Conservation (phyloP, 768 basidiomycete species). For the Fibroporia radiculosa region DNA sequence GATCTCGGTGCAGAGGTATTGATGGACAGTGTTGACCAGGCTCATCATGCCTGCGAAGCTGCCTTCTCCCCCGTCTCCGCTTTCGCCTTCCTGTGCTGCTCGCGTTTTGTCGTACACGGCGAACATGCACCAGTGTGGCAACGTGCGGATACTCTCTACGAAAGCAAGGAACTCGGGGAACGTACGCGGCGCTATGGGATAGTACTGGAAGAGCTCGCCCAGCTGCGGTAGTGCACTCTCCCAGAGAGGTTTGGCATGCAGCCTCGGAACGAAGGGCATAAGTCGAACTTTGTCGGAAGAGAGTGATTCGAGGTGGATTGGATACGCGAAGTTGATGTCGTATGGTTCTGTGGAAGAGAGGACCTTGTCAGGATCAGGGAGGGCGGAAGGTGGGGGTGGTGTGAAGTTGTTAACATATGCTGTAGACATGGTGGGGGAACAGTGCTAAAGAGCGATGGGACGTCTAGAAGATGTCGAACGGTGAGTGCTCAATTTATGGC, state of each 20-base stretch:
- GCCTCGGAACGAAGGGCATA: slow-evolving; percentile 30
- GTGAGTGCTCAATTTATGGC: too few species aligned
- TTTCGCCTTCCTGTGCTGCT: slow-evolving; percentile 11
- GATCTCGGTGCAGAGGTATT: slow-evolving; percentile 30
- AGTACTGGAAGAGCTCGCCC: slow-evolving; percentile 24
- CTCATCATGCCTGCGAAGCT: slow-evolving; percentile 34
- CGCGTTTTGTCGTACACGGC: slow-evolving; percentile 34
- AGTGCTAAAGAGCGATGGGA: too few species aligned
- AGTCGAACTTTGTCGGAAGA: slow-evolving; percentile 31
- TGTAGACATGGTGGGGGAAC: too few species aligned
- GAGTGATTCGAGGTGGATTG: slow-evolving; percentile 25
- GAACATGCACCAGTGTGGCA: slow-evolving; percentile 20
- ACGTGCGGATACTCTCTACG: slow-evolving; percentile 12
- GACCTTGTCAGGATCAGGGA: slow-evolving; percentile 1
- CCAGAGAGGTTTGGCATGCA: slow-evolving; percentile 27
- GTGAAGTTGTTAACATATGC: not conserved
- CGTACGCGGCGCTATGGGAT: slow-evolving; percentile 20
- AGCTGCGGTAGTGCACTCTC: slow-evolving; percentile 17
- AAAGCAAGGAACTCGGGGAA: slow-evolving; percentile 17
- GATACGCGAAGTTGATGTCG: slow-evolving; percentile 27
- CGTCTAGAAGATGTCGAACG: too few species aligned
- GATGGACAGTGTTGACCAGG: slow-evolving; percentile 23
- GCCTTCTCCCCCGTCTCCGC: slow-evolving; percentile 23
- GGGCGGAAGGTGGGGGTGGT: not conserved
- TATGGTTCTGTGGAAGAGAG: slow-evolving; percentile 12